Percentiles rank a stretch among this genome's conserved stretches.
Evolutionary conservation across 768 basidiomycete genomes (phyloP).

Genomic region (Ramaria sp.): DNA sequence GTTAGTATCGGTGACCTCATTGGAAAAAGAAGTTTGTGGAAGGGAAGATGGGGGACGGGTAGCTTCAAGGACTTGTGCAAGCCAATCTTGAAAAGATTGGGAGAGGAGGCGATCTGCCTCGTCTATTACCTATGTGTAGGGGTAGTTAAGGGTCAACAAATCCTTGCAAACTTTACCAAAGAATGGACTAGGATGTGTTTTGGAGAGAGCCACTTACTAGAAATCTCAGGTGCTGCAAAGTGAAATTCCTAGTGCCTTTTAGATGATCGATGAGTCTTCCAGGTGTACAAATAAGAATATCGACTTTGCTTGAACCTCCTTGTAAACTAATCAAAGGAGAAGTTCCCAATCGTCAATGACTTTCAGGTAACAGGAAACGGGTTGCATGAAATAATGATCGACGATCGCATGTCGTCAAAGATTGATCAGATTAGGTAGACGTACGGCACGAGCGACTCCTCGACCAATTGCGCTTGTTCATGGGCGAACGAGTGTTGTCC

Average conservation of each 20-base stretch:
- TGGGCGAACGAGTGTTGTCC: slow-evolving; percentile 92
- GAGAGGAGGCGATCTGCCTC: slow-evolving; percentile 94
- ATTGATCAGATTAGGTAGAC: slow-evolving; percentile 13
- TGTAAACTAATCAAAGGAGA: slow-evolving; percentile 36
- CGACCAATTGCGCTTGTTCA: slow-evolving; percentile 76
- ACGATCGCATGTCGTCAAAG: neutral
- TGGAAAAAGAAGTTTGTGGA: slow-evolving; percentile 4
- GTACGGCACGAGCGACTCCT: slow-evolving; percentile 43
- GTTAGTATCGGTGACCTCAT: neutral
- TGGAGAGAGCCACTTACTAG: slow-evolving; percentile 42
- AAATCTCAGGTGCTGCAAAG: slow-evolving; percentile 90
- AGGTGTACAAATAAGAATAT: slow-evolving; percentile 92
- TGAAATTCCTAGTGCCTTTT: slow-evolving; percentile 78
- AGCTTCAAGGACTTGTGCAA: slow-evolving; percentile 72
- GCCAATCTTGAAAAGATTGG: slow-evolving; percentile 95
- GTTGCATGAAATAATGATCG: neutral
- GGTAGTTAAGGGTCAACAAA: neutral
- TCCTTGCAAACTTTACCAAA: neutral
- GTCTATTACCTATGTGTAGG: slow-evolving; percentile 66
- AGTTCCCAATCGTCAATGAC: neutral
- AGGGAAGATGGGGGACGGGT: slow-evolving; percentile 31
- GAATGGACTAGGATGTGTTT: neutral
- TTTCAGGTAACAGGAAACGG: neutral
- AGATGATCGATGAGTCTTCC: slow-evolving; percentile 93
- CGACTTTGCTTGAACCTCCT: slow-evolving; percentile 86